Evolutionary conservation across 2,329 filamentous ascomycete genomes (phyloP).

Genomic region (Fusarium paranaense): DNA sequence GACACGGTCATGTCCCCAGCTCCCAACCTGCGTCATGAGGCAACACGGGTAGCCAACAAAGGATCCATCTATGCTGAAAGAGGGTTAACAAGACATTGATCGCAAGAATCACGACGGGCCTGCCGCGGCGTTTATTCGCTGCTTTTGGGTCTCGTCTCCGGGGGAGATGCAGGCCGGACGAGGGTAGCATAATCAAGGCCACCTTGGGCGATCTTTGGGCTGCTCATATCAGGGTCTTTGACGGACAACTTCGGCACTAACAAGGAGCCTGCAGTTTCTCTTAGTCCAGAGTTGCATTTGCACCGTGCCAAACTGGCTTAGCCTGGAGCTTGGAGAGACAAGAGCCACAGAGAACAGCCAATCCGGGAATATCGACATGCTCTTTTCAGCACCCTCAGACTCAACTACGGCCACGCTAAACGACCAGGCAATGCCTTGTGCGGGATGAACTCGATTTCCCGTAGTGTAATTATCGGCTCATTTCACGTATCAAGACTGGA

Average conservation of each 20-base stretch:
- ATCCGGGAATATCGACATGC: slow-evolving; percentile 24
- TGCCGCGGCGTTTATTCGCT: slow-evolving; percentile 34
- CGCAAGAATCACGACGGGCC: slow-evolving; percentile 19
- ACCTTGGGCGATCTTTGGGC: slow-evolving; percentile 32
- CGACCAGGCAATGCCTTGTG: slow-evolving; percentile 11
- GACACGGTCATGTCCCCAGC: slow-evolving; percentile 21
- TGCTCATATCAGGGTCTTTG: slow-evolving; percentile 34
- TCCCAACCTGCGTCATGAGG: slow-evolving; percentile 29
- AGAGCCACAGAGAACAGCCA: slow-evolving; percentile 19
- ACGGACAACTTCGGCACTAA: slow-evolving; percentile 28
- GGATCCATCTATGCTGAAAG: slow-evolving; percentile 32
- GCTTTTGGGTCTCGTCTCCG: slow-evolving; percentile 27
- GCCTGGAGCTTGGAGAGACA: slow-evolving; percentile 7
- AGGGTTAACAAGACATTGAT: slow-evolving; percentile 31
- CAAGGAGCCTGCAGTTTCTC: slow-evolving; percentile 29
- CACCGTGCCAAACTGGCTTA: slow-evolving; percentile 32
- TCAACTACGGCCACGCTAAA: slow-evolving; percentile 17
- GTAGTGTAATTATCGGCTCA: slow-evolving; percentile 14
- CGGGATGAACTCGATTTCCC: slow-evolving; percentile 6
- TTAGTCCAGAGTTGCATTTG: slow-evolving; percentile 29
- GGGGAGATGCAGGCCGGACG: slow-evolving; percentile 13
- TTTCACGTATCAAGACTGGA: slow-evolving; percentile 11
- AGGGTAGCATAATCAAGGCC: slow-evolving; percentile 22
- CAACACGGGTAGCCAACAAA: slow-evolving; percentile 24
- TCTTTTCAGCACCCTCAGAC: slow-evolving; percentile 17